Percentiles rank a stretch among this genome's conserved stretches.
phyloP scores from a whole-genome alignment of 176 grass and related monocot genomes.

The Cenchrus purpureus region DNA sequence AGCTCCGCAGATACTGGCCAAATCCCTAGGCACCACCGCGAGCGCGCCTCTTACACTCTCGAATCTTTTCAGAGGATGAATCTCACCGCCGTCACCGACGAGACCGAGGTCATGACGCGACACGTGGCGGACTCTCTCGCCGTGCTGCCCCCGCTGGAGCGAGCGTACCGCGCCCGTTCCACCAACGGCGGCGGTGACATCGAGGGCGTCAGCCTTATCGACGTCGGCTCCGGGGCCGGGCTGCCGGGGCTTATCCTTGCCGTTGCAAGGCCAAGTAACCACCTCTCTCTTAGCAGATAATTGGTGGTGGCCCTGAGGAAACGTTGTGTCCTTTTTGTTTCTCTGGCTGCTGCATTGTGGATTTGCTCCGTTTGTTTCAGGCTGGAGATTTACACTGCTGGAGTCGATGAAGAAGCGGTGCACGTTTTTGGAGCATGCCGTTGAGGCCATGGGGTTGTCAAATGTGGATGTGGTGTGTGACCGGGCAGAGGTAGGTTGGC shows the following conservation, averaged over 20 bases:
- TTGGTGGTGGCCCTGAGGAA: not conserved
- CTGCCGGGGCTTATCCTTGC: conserved; percentile 79
- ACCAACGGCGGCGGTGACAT: conserved; percentile 20
- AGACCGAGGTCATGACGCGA: conserved; percentile 81
- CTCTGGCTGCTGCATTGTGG: not conserved
- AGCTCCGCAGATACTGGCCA: not conserved
- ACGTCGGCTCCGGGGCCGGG: conserved; percentile 81
- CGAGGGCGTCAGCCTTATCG: conserved; percentile 61
- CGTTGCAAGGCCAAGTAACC: conserved; percentile 71
- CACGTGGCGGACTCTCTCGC: conserved; percentile 80
- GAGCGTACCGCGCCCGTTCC: conserved; percentile 51
- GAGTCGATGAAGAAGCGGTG: conserved; percentile 86
- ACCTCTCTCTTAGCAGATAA: not conserved
- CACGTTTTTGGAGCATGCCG: conserved; percentile 71
- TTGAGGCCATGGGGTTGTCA: conserved; percentile 62
- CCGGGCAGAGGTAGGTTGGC: conserved; percentile 75
- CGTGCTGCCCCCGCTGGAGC: conserved; percentile 63
- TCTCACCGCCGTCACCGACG: conserved; percentile 78
- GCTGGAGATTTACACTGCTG: conserved; percentile 78
- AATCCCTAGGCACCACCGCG: not conserved
- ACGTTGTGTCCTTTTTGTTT: not conserved
- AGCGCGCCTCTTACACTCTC: too few species aligned
- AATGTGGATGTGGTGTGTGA: conserved; percentile 85
- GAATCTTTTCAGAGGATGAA: conserved; percentile 70
- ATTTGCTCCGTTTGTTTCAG: conserved; percentile 38